Evolutionary conservation across 768 basidiomycete genomes (phyloP), one percentile per base, ranked within the genome.

Genomic region (Sistotremastrum niveocremeum): DNA sequence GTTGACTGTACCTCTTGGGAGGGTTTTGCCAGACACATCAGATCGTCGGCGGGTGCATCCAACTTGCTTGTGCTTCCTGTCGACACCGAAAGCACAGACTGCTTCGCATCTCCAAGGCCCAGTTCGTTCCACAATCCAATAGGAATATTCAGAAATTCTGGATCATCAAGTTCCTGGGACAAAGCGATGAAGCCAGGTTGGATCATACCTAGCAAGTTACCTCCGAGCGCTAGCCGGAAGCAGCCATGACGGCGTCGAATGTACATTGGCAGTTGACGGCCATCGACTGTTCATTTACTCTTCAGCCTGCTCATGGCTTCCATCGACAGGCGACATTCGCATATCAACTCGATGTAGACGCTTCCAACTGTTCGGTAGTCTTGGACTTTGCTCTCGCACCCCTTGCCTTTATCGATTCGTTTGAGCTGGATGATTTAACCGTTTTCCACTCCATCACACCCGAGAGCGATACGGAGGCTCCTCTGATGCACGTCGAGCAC

Each of bases 401-500:
- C 3, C 52, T 55, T 41, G 52, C 73, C 50, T 67, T 73, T 54
- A 60, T 65, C 20, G 71, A 73, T 57, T 62, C 57, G 48, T 65
- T 70, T 52, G 71, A 73, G 54, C 64, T 73, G 46, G 9, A 44
- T 5, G 55, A 62, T 50, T 61, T 53, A 47, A 51, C 48, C 4
- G 46, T 51, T 6, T 51, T 41, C 37, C 60, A 62, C 48, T 47
- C 56, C n/a, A 64, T 65, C 44, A 53, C 60, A 30, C 53, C 70
- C 45, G 58, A 57, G 53, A 65, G 69, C 4, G 64, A 72, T 51
- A 56, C 73, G 37, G 71, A 73, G 50, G 60, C 63, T 11, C 71
- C 72, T 32, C 61, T 65, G 10, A 63, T 59, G 11, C 65, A 64
- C 28, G 58, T 69, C 2, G 48, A 59, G 28, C 47, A 49, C 31